phyloP scores from a whole-genome alignment of 2,329 filamentous ascomycete genomes.

The Trichoderma hamatum region DNA sequence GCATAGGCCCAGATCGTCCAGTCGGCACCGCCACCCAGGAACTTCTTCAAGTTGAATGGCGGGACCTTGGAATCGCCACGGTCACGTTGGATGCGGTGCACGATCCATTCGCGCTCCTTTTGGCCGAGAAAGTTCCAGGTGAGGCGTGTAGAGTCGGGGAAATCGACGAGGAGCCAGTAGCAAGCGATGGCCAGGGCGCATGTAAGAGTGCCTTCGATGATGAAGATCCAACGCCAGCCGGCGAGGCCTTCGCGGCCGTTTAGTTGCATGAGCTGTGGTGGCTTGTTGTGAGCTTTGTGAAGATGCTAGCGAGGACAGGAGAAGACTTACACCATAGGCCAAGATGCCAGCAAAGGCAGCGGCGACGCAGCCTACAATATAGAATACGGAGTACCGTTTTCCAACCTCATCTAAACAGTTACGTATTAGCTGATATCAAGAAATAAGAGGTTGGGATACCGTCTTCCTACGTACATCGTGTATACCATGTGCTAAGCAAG shows the following conservation, averaged over 20 bases:
- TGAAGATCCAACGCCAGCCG: slow-evolving; percentile 72
- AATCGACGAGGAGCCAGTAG: slow-evolving; percentile 65
- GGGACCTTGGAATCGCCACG: slow-evolving; percentile 60
- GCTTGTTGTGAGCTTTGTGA: neutral
- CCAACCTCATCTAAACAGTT: slow-evolving; percentile 62
- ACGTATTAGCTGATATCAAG: neutral
- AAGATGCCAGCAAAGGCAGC: slow-evolving; percentile 69
- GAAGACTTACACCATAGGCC: slow-evolving; percentile 62
- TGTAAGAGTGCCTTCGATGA: slow-evolving; percentile 58
- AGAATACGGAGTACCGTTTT: slow-evolving; percentile 70
- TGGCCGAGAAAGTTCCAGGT: slow-evolving; percentile 57
- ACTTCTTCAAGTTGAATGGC: slow-evolving; percentile 52
- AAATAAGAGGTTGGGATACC: neutral
- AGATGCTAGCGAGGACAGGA: neutral
- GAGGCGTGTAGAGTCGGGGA: slow-evolving; percentile 59
- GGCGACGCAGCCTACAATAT: slow-evolving; percentile 68
- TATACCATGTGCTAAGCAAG: slow-evolving; percentile 74
- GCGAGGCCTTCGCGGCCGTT: slow-evolving; percentile 55
- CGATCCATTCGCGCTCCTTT: slow-evolving; percentile 56
- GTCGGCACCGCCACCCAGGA: slow-evolving; percentile 53
- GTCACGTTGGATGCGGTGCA: slow-evolving; percentile 58
- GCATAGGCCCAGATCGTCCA: slow-evolving; percentile 66
- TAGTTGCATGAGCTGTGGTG: slow-evolving; percentile 60
- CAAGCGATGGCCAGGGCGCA: slow-evolving; percentile 52
- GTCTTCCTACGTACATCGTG: slow-evolving; percentile 54